phyloP scores from a whole-genome alignment of 441 rosid genomes.

The Lepidium campestre region DNA sequence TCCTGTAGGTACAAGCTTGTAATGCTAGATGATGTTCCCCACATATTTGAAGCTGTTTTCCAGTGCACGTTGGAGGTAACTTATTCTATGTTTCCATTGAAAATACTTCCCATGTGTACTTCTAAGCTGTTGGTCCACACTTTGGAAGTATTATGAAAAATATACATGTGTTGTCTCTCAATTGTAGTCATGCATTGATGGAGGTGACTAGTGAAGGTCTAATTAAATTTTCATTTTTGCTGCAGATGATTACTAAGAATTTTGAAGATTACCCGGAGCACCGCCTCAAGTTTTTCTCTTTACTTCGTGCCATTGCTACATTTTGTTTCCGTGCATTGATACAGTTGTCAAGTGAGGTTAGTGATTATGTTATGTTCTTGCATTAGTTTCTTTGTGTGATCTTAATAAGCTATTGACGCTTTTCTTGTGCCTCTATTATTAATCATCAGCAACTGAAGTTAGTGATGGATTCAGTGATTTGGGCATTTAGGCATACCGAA shows the following conservation, averaged over 20 bases:
- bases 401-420: background rate
- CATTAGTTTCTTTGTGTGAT: conserved; percentile 8
- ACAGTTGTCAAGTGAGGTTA: conserved; percentile 88
- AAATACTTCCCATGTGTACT: background rate
- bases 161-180: background rate
- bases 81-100: background rate
- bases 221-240: background rate
- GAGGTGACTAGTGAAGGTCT: background rate
- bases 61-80: conserved; percentile 98
- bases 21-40: conserved; percentile 95
- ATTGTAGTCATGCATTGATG: background rate
- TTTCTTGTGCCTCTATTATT: background rate
- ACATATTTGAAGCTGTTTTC: conserved; percentile 97
- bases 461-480: conserved; percentile 95
- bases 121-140: background rate
- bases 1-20: conserved; percentile 73
- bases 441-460: conserved; percentile 81
- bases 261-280: conserved; percentile 99
- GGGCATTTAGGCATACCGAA: conserved; percentile 99
- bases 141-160: background rate
- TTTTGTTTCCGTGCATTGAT: conserved; percentile 90
- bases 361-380: conserved; percentile 23
- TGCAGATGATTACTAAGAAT: conserved; percentile 98
- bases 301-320: conserved; percentile 97
- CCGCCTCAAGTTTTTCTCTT: conserved; percentile 97